Conservation (phyloP, 805 yeast species). For the Candida chauliodis region DNA sequence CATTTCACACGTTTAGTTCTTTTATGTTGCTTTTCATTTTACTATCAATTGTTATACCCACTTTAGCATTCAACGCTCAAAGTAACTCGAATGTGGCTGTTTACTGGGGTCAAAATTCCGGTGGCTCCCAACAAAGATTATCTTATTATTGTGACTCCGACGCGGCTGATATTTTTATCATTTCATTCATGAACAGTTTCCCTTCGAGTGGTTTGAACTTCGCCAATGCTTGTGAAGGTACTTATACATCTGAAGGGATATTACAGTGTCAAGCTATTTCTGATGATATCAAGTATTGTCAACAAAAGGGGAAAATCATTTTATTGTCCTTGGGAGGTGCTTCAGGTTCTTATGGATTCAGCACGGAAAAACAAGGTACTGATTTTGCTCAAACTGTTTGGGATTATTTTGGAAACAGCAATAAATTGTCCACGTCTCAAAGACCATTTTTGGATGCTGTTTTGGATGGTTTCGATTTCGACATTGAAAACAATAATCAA, state of each 20-base stretch:
- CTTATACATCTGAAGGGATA: conserved; percentile 40
- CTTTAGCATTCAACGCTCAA: conserved; percentile 9
- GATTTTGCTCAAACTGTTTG: conserved; percentile 44
- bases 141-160: conserved; percentile 59
- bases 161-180: conserved; percentile 65
- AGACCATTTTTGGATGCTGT: conserved; percentile 70
- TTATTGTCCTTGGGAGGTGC: conserved; percentile 67
- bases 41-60: conserved; percentile 7
- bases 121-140: conserved; percentile 33
- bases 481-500: conserved; percentile 57
- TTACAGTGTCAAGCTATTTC: conserved; percentile 41
- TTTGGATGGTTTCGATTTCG: conserved; percentile 81
- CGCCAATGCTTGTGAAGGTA: conserved; percentile 45
- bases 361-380: conserved; percentile 47
- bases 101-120: conserved; percentile 30
- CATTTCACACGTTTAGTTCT: conserved; percentile 5
- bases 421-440: conserved; percentile 16
- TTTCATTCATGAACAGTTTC: conserved; percentile 68
- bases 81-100: conserved; percentile 23
- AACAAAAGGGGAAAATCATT: conserved; percentile 71
- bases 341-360: conserved; percentile 38
- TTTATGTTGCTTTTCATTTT: conserved; percentile 2
- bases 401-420: conserved; percentile 38
- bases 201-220: conserved; percentile 42
- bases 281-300: conserved; percentile 71